Percentiles rank a stretch among this genome's conserved stretches.
Evolutionary conservation across 2,329 filamentous ascomycete species (phyloP).

Genomic region (Calycina herbarum): DNA sequence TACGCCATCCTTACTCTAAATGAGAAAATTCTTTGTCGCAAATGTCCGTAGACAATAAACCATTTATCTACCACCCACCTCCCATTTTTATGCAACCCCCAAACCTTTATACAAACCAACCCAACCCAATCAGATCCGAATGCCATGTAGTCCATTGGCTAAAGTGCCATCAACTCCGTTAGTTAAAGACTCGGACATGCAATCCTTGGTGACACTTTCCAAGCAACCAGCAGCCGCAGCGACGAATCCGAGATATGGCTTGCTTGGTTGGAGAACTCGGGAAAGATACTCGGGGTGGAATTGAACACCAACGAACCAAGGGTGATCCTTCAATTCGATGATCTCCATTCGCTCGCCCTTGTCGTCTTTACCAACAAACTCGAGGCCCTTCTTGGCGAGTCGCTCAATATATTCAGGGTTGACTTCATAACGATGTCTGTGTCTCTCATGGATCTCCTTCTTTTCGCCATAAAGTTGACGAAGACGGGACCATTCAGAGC

Average conservation of each 20-base stretch:
- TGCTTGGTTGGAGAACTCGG: constrained; percentile 71
- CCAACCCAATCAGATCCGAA: constrained; percentile 9
- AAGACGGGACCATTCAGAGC: constrained; percentile 76
- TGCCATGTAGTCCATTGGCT: constrained; percentile 9
- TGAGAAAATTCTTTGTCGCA: neutral
- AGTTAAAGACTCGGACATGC: neutral
- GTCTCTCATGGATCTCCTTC: constrained; percentile 65
- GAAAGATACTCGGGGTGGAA: constrained; percentile 86
- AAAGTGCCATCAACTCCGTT: constrained; percentile 10
- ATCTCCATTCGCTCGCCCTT: constrained; percentile 79
- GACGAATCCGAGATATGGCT: constrained; percentile 81
- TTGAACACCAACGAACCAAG: constrained; percentile 83
- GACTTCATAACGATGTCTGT: constrained; percentile 88
- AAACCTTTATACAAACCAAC: constrained; percentile 1
- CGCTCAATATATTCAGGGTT: constrained; percentile 74
- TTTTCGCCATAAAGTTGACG: constrained; percentile 69
- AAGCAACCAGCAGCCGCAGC: constrained; percentile 58
- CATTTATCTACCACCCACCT: neutral
- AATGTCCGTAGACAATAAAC: constrained; percentile 5
- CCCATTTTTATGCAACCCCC: constrained; percentile 2
- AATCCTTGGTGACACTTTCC: constrained; percentile 30
- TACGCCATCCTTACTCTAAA: neutral
- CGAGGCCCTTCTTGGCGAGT: constrained; percentile 67
- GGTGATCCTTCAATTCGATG: constrained; percentile 78
- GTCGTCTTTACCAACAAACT: constrained; percentile 78